These are phyloP conservation scores for Medakamo hakoo DNA, from an alignment of 139 green algal genomes.

Conservation along the genomic window DNA sequence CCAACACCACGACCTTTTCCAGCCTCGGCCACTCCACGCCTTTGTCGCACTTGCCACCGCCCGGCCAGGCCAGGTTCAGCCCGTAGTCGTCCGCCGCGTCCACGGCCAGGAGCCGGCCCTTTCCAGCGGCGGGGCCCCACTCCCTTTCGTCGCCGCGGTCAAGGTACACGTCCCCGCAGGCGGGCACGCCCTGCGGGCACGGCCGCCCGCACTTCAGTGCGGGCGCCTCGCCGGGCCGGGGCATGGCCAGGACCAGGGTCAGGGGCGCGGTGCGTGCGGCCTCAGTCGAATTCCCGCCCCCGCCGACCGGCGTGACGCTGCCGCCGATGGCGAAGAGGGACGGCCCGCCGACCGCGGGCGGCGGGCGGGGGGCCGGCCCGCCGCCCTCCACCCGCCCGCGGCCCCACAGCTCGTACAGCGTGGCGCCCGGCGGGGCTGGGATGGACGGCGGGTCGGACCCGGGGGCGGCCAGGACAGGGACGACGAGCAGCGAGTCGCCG, in stretches of 20 bases:
- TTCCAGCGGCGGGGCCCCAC: not conserved
- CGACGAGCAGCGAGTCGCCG: constrained; percentile 41
- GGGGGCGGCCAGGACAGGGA: constrained; percentile 38
- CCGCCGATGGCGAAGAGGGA: not conserved
- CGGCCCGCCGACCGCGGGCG: too few species aligned
- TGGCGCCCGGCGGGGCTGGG: too few species aligned
- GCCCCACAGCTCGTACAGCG: too few species aligned
- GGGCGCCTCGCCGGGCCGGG: too few species aligned
- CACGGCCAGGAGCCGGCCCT: not conserved
- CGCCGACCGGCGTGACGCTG: not conserved
- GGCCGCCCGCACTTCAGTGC: not conserved
- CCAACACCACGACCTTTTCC: not conserved
- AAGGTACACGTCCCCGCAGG: not conserved
- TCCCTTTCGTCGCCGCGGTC: not conserved
- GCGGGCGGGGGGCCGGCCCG: too few species aligned
- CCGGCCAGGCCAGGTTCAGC: not conserved
- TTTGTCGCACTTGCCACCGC: not conserved
- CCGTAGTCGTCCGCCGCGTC: not conserved
- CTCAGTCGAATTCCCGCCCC: not conserved
- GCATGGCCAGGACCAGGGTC: not conserved
- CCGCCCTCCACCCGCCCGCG: too few species aligned
- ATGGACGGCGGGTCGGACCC: too few species aligned
- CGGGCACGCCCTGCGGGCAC: not conserved
- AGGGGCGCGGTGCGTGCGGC: not conserved
- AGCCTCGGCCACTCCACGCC: not conserved